These are phyloP conservation scores for Warburgia ugandensis DNA, from an alignment of 164 flowering plant genomes.

Conservation along the genomic window DNA sequence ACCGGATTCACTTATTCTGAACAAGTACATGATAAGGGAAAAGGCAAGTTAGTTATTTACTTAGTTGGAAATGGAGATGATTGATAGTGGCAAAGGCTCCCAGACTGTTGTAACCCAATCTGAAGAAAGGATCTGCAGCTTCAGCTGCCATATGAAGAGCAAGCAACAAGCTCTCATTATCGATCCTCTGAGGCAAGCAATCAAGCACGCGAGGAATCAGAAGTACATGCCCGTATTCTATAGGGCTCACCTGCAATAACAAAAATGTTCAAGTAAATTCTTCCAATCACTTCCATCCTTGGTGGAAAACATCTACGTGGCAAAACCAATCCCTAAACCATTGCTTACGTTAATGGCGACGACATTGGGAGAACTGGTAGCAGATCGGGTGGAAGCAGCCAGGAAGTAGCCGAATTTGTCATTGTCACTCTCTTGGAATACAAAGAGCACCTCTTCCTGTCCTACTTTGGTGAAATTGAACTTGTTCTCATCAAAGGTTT, in stretches of 20 bases:
- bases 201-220: constrained; percentile 69
- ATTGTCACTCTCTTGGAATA: constrained; percentile 46
- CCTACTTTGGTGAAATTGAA: constrained; percentile 94
- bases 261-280: neutral
- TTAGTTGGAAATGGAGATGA: constrained; percentile 92
- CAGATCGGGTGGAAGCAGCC: constrained; percentile 23
- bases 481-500: constrained; percentile 71
- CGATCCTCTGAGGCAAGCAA: constrained; percentile 74
- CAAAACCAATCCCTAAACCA: neutral
- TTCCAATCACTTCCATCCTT: neutral
- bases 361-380: constrained; percentile 42
- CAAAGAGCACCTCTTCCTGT: constrained; percentile 77
- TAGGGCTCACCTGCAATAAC: constrained; percentile 70
- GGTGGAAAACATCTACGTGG: too few relatives aligned
- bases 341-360: constrained; percentile 75
- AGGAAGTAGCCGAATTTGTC: constrained; percentile 28
- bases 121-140: constrained; percentile 67
- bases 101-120: constrained; percentile 89
- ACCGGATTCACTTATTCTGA: neutral
- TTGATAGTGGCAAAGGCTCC: constrained; percentile 97
- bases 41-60: constrained; percentile 17
- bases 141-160: constrained; percentile 78
- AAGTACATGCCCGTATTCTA: constrained; percentile 90
- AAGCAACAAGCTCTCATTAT: constrained; percentile 59
- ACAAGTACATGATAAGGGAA: neutral